Evolutionary conservation across 805 yeast genomes (phyloP).

Genomic region (Myxozyma mucilagina): DNA sequence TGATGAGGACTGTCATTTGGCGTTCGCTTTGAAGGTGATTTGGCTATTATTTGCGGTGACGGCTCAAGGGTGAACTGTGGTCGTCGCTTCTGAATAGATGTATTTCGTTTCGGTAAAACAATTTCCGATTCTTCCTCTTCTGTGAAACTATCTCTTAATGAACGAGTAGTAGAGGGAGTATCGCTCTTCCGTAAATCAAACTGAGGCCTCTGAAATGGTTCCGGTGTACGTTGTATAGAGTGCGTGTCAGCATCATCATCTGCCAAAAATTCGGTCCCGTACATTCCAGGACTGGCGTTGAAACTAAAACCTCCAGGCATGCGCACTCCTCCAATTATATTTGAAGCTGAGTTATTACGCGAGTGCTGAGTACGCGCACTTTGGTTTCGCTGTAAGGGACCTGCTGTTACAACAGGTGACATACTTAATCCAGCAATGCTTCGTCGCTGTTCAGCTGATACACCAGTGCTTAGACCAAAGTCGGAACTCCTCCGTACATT

Average conservation of each 20-base stretch:
- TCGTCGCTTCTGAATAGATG: neutral
- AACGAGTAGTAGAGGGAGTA: neutral
- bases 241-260: slow-evolving; percentile 8
- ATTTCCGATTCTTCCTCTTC: slow-evolving; percentile 5
- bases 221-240: slow-evolving; percentile 24
- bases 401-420: neutral
- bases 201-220: slow-evolving; percentile 12
- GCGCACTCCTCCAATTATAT: neutral
- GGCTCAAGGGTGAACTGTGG: neutral
- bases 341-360: neutral
- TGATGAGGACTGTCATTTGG: no score
- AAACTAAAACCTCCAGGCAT: neutral
- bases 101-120: slow-evolving; percentile 11
- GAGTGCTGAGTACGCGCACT: neutral
- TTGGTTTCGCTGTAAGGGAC: slow-evolving; percentile 2
- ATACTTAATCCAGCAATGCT: neutral
- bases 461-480: neutral
- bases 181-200: neutral
- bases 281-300: neutral
- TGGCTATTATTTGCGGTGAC: neutral
- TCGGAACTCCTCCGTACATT: neutral
- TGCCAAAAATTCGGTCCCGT: neutral
- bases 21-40: no score
- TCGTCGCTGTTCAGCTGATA: neutral
- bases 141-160: neutral